These are phyloP conservation scores for Vicia villosa DNA, from an alignment of 306 rosid species.

Conservation along the genomic window DNA sequence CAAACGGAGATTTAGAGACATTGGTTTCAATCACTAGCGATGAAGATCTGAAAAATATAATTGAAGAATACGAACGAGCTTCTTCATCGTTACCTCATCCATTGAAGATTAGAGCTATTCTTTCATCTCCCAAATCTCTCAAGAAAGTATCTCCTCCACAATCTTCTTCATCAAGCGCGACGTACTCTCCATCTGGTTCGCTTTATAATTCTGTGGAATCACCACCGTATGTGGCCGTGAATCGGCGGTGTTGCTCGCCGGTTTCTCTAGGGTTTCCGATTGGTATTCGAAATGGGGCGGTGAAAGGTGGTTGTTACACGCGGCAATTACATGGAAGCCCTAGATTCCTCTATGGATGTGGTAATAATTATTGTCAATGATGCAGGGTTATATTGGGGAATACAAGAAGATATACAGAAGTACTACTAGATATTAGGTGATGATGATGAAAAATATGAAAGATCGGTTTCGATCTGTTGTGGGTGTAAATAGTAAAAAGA, in stretches of 20 bases:
- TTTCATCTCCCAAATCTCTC: conserved; percentile 50
- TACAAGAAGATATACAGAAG: not conserved
- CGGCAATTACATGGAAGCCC: conserved; percentile 43
- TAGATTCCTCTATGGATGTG: conserved; percentile 34
- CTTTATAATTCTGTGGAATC: conserved; percentile 38
- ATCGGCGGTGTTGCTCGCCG: conserved; percentile 40
- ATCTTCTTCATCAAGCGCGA: conserved; percentile 54
- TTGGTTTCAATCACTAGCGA: conserved; percentile 72
- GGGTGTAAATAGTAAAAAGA: not conserved
- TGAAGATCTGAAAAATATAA: conserved; percentile 66
- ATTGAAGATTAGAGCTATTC: conserved; percentile 69
- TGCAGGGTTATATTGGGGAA: not conserved
- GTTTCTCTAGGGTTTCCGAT: conserved; percentile 33
- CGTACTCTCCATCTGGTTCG: conserved; percentile 44
- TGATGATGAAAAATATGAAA: not conserved
- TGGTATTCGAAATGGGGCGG: conserved; percentile 37
- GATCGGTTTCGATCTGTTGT: not conserved
- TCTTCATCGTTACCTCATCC: conserved; percentile 48
- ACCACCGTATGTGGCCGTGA: conserved; percentile 28
- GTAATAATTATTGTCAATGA: conserved; percentile 46
- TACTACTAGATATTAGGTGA: not conserved
- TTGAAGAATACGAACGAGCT: conserved; percentile 69
- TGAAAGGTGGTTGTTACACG: conserved; percentile 30
- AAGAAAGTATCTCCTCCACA: conserved; percentile 58
- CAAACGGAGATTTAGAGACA: conserved; percentile 83